phyloP scores from a whole-genome alignment of 148 eudicot genomes.

The Talinum fruticosum region DNA sequence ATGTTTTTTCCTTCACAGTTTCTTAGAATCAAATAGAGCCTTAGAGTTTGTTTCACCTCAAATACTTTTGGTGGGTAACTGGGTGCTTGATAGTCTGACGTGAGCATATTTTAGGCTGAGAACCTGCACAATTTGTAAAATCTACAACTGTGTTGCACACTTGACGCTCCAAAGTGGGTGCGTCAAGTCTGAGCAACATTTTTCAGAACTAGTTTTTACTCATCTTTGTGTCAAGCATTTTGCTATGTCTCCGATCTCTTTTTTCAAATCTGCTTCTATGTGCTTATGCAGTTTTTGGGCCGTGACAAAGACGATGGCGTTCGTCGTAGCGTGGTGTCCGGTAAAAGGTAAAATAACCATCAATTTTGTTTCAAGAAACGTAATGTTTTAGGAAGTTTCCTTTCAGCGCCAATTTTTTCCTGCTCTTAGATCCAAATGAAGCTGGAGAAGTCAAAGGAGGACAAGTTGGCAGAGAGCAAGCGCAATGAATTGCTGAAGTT shows the following conservation, averaged over 20 bases:
- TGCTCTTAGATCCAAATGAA: conserved; percentile 67
- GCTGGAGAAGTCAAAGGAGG: conserved; percentile 94
- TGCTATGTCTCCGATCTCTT: not conserved
- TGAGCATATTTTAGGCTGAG: not conserved
- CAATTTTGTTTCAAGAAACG: not conserved
- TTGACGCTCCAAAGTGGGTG: not conserved
- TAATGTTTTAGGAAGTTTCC: not conserved
- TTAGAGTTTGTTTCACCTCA: too few relatives aligned
- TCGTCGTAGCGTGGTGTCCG: conserved; percentile 91
- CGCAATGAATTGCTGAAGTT: conserved; percentile 79
- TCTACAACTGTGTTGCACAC: not conserved
- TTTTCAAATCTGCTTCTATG: not conserved
- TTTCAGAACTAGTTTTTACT: not conserved
- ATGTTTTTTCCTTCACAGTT: too few relatives aligned
- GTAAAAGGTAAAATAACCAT: conserved; percentile 64
- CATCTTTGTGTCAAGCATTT: too few relatives aligned
- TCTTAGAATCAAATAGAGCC: too few relatives aligned
- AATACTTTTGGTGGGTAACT: too few relatives aligned
- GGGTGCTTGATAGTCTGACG: not conserved
- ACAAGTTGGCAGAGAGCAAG: conserved; percentile 81
- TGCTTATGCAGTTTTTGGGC: conserved; percentile 60
- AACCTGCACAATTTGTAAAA: not conserved
- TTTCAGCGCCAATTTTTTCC: not conserved
- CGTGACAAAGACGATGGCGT: conserved; percentile 77
- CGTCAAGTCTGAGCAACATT: too few relatives aligned